Evolutionary conservation across 2,329 filamentous ascomycete genomes (phyloP).

Genomic region (Calonectria pseudoturangicola): DNA sequence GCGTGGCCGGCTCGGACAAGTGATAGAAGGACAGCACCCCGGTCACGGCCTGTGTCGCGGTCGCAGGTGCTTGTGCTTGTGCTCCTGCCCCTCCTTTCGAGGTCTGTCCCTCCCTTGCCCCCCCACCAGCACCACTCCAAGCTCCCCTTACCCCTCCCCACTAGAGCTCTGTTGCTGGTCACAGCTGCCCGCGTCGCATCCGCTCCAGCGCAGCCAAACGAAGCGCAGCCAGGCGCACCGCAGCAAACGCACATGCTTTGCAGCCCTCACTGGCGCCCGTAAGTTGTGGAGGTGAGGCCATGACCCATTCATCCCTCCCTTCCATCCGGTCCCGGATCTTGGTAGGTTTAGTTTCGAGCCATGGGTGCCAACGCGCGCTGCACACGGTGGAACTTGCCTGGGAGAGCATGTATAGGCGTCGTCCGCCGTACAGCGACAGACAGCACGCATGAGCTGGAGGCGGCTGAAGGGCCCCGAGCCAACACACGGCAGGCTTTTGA

Average conservation of each 20-base stretch:
- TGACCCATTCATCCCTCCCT: constrained; percentile 29
- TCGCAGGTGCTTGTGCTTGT: constrained; percentile 14
- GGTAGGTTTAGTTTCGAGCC: constrained; percentile 10
- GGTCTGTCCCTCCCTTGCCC: constrained; percentile 23
- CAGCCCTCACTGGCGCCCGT: constrained; percentile 32
- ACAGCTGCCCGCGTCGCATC: constrained; percentile 34
- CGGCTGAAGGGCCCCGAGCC: not conserved
- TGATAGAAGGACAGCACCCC: constrained; percentile 26
- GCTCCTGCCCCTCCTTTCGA: constrained; percentile 37
- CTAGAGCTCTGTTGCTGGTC: constrained; percentile 31
- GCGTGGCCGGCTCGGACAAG: constrained; percentile 35
- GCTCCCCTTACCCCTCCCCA: constrained; percentile 36
- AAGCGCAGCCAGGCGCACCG: constrained; percentile 9
- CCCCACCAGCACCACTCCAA: constrained; percentile 24
- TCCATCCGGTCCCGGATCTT: constrained; percentile 24
- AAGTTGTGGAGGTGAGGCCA: constrained; percentile 38
- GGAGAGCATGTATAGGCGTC: constrained; percentile 17
- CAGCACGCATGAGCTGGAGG: not conserved
- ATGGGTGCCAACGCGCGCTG: constrained; percentile 20
- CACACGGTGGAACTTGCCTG: constrained; percentile 16
- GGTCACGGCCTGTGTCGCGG: constrained; percentile 23
- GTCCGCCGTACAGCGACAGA: constrained; percentile 27
- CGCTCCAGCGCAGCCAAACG: constrained; percentile 13
- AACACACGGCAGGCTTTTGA: not conserved
- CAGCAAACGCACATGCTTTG: constrained; percentile 33